Percentiles rank a stretch among this genome's conserved stretches.
phyloP scores from a whole-genome alignment of 352 stramenopile genomes.

The Phytophthora pistaciae region DNA sequence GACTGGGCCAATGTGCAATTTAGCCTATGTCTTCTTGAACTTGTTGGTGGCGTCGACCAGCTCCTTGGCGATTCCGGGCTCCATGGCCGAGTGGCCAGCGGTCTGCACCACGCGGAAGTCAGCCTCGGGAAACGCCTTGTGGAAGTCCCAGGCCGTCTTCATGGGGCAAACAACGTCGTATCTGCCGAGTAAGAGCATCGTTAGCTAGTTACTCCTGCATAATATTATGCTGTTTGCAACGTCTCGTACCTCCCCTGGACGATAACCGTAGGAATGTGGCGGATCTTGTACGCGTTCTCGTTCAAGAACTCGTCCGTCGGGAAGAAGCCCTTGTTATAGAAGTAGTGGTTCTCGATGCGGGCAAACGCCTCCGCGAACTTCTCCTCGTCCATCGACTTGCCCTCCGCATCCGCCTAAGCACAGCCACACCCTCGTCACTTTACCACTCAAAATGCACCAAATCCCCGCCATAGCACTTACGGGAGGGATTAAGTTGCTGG shows the following conservation, averaged over 20 bases:
- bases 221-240: not conserved
- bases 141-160: slow-evolving; percentile 89
- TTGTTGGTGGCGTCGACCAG: slow-evolving; percentile 78
- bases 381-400: slow-evolving; percentile 82
- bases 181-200: slow-evolving; percentile 25
- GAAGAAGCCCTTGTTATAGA: slow-evolving; percentile 93
- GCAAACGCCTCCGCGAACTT: slow-evolving; percentile 92
- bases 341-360: slow-evolving; percentile 95
- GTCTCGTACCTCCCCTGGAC: slow-evolving; percentile 83
- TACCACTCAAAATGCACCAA: not conserved
- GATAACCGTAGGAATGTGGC: slow-evolving; percentile 93
- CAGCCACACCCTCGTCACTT: not conserved
- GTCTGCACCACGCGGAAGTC: slow-evolving; percentile 82
- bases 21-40: too few species aligned
- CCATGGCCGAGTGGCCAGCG: slow-evolving; percentile 78
- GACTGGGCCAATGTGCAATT: too few species aligned
- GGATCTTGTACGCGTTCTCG: slow-evolving; percentile 91
- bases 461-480: slow-evolving; percentile 25
- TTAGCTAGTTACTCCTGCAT: not conserved
- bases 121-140: slow-evolving; percentile 77
- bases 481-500: slow-evolving; percentile 83
- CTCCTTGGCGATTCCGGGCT: slow-evolving; percentile 78
- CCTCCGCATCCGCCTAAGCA: slow-evolving; percentile 56
- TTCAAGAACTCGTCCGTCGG: slow-evolving; percentile 88
- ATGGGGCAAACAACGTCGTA: slow-evolving; percentile 93